Percentiles rank a stretch among this genome's conserved stretches.
phyloP scores from a whole-genome alignment of 2,329 filamentous ascomycete genomes.

The Aspergillus aculeatinus region DNA sequence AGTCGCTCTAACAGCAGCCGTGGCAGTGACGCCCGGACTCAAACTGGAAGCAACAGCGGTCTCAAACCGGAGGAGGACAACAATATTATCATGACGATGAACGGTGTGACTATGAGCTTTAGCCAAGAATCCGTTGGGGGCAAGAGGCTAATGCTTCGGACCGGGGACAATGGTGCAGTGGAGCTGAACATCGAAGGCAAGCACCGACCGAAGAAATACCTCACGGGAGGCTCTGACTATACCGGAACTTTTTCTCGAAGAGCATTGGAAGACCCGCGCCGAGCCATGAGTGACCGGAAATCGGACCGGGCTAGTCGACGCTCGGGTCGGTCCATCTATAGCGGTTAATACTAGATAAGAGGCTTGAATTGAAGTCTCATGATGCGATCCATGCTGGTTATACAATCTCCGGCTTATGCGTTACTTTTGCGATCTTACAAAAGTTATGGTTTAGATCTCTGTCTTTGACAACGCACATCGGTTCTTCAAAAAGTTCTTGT shows the following conservation, averaged over 20 bases:
- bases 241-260: constrained; percentile 25
- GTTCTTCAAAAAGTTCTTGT: constrained; percentile 9
- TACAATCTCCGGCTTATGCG: neutral
- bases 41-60: constrained; percentile 32
- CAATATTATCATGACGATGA: constrained; percentile 41
- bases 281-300: constrained; percentile 34
- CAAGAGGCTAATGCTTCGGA: constrained; percentile 41
- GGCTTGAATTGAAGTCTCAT: neutral
- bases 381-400: constrained; percentile 1
- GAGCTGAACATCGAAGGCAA: constrained; percentile 42
- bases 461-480: neutral
- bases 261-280: constrained; percentile 35
- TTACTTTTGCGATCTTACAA: neutral
- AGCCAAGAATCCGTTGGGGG: constrained; percentile 36
- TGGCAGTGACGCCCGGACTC: constrained; percentile 38
- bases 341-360: constrained; percentile 21
- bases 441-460: constrained; percentile 2
- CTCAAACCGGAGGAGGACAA: constrained; percentile 38
- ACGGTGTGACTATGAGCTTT: constrained; percentile 43
- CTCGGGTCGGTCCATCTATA: constrained; percentile 41
- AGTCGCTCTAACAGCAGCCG: constrained; percentile 44
- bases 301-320: constrained; percentile 40
- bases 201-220: constrained; percentile 37
- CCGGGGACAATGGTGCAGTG: constrained; percentile 38
- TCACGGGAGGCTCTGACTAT: constrained; percentile 37